A percentile compares a stretch with the other conserved stretches of the same genome.
These are phyloP conservation scores for Yamadazyma taylorii DNA, from an alignment of 1,139 yeast species.

Conservation along the genomic window DNA sequence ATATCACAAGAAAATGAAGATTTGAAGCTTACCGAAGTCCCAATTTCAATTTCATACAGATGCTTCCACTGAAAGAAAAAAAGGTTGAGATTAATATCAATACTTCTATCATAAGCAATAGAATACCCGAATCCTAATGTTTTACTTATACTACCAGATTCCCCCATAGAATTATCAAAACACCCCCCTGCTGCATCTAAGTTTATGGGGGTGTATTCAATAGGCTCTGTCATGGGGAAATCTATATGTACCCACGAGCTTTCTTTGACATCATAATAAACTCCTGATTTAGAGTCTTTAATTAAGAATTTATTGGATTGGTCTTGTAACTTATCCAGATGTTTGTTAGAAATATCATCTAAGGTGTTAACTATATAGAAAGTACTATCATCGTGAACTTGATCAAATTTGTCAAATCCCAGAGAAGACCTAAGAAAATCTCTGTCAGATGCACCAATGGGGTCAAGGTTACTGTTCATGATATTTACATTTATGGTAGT, in stretches of 20 bases:
- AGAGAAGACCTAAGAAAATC: not conserved
- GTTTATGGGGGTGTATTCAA: not conserved
- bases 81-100: not conserved
- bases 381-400: not conserved
- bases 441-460: too few relatives aligned
- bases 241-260: constrained; percentile 15
- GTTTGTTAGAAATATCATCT: constrained; percentile 11
- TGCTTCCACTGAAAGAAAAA: not conserved
- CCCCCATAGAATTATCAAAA: constrained; percentile 12
- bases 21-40: constrained; percentile 3
- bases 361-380: constrained; percentile 11
- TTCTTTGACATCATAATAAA: constrained; percentile 18
- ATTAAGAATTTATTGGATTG: constrained; percentile 15
- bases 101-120: not conserved
- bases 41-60: constrained; percentile 4
- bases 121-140: not conserved
- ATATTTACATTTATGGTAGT: too few relatives aligned
- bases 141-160: constrained; percentile 5
- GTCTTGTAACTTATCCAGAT: constrained; percentile 5
- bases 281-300: constrained; percentile 11
- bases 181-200: constrained; percentile 5
- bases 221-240: not conserved
- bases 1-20: constrained; percentile 16
- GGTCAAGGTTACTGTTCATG: too few relatives aligned
- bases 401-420: not conserved